These are phyloP conservation scores for Pichia sp. DNA, from an alignment of 1,139 yeast species.

Conservation along the genomic window DNA sequence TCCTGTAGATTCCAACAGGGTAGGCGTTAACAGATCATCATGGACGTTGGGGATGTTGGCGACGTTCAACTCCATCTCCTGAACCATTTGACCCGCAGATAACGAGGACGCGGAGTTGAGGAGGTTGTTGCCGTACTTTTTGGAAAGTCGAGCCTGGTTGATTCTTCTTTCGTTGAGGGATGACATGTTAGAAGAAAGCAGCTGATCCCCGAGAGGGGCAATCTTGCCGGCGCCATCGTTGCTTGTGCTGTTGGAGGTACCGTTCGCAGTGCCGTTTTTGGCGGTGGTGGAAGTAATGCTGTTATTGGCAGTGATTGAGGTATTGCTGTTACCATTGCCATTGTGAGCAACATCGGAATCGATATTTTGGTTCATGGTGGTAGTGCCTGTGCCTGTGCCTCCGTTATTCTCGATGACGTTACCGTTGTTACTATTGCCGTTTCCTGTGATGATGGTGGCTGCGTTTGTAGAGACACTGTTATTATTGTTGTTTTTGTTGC, in stretches of 20 bases:
- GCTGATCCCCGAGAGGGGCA: neutral
- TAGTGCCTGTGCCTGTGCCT: neutral
- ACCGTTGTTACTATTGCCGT: neutral
- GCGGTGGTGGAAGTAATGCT: too few relatives aligned
- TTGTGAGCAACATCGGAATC: neutral
- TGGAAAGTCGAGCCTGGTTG: neutral
- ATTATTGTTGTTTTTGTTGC: neutral
- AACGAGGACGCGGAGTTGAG: neutral
- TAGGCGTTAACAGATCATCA: slow-evolving; percentile 11
- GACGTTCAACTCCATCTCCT: slow-evolving; percentile 3
- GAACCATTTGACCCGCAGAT: slow-evolving; percentile 1
- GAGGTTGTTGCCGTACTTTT: neutral
- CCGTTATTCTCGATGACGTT: neutral
- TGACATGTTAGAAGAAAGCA: neutral
- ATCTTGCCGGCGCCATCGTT: neutral
- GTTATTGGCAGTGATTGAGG: neutral
- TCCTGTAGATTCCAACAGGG: slow-evolving; percentile 11
- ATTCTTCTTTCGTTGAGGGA: neutral
- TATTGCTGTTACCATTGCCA: neutral
- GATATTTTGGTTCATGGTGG: neutral
- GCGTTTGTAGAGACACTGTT: neutral
- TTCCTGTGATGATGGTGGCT: neutral
- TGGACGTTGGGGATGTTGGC: slow-evolving; percentile 4
- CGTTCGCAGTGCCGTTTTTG: neutral
- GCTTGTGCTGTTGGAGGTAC: neutral